A percentile compares a stretch with the other conserved stretches of the same genome.
Conservation (phyloP, 1,284 basidiomycete species). For the Blastosporella zonata region DNA sequence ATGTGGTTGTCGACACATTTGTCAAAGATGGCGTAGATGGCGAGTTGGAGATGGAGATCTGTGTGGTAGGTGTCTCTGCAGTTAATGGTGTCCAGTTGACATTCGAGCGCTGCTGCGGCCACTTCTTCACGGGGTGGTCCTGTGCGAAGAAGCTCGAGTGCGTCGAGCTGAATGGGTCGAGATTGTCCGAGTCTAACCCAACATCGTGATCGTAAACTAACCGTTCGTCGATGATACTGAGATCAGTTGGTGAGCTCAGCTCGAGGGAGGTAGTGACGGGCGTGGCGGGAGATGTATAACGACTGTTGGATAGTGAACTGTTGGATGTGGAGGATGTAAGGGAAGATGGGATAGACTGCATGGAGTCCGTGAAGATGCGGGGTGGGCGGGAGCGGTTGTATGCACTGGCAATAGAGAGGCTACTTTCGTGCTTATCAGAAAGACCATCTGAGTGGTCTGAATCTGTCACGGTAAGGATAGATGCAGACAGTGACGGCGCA, state of each 20-base stretch:
- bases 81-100: conserved; percentile 14
- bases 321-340: conserved; percentile 24
- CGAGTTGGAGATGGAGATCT: not conserved
- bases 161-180: conserved; percentile 8
- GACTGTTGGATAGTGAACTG: conserved; percentile 22
- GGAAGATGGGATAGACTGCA: conserved; percentile 19
- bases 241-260: conserved; percentile 9
- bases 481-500: conserved; percentile 14
- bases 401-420: conserved; percentile 3
- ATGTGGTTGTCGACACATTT: not conserved
- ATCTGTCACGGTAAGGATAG: conserved; percentile 13
- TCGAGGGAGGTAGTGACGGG: conserved; percentile 17
- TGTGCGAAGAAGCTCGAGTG: conserved; percentile 8
- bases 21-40: not conserved
- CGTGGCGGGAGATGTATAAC: conserved; percentile 18
- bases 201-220: conserved; percentile 10
- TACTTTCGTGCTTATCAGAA: conserved; percentile 9
- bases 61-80: not conserved
- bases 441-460: conserved; percentile 19
- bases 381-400: conserved; percentile 17
- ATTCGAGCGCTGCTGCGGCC: conserved; percentile 21
- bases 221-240: conserved; percentile 22
- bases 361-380: conserved; percentile 20
- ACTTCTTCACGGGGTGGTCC: conserved; percentile 13
- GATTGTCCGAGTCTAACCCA: conserved; percentile 3